phyloP scores from a whole-genome alignment of 2,329 filamentous ascomycete species.

The Ophiostoma quercus region DNA sequence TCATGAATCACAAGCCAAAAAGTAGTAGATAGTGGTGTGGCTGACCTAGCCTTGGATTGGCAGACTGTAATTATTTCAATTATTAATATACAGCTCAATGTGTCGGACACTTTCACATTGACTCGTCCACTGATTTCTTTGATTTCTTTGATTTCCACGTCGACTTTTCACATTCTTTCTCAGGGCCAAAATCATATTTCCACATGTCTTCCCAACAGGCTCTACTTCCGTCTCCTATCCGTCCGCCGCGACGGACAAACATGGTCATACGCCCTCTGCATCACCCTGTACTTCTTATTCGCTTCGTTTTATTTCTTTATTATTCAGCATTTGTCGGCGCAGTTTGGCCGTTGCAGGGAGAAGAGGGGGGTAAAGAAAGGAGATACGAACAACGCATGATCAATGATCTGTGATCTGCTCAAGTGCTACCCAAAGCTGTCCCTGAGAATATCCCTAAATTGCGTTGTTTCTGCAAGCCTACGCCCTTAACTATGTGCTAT shows the following conservation, averaged over 20 bases:
- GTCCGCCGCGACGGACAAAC: not conserved
- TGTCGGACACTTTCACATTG: too few relatives aligned
- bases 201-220: not conserved
- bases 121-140: too few relatives aligned
- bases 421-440: not conserved
- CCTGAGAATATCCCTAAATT: not conserved
- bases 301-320: not conserved
- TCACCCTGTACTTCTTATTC: not conserved
- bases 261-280: not conserved
- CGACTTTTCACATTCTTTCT: not conserved
- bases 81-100: not conserved
- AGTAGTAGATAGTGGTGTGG: not conserved
- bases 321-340: not conserved
- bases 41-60: not conserved
- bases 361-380: not conserved
- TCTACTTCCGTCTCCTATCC: not conserved
- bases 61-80: not conserved
- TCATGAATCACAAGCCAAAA: not conserved
- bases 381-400: not conserved
- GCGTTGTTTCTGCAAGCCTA: too few relatives aligned
- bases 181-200: not conserved
- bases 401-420: not conserved
- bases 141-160: too few relatives aligned
- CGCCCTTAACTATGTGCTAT: not conserved
- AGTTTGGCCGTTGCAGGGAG: not conserved